Evolutionary conservation across 1,284 basidiomycete species (phyloP).

Genomic region (Apiotrichum siamense): DNA sequence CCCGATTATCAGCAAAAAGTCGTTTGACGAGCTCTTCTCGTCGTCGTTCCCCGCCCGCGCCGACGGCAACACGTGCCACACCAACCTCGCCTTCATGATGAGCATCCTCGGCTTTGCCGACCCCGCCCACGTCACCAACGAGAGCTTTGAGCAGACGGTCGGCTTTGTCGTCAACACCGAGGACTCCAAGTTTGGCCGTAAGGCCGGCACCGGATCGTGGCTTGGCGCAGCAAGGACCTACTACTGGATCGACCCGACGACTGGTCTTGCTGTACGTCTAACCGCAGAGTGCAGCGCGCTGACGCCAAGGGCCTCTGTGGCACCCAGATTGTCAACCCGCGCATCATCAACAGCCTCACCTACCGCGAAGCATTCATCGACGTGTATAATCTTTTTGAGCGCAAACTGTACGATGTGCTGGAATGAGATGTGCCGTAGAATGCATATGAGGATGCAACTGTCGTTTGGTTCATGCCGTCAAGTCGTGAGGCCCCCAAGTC

Average conservation of each 20-base stretch:
- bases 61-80: slow-evolving; percentile 5
- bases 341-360: not conserved
- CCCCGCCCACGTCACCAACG: slow-evolving; percentile 8
- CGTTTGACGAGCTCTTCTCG: slow-evolving; percentile 26
- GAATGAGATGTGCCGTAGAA: slow-evolving; percentile 1
- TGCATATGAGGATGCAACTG: not conserved
- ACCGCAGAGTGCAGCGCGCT: not conserved
- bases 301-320: slow-evolving; percentile 20
- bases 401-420: slow-evolving; percentile 28
- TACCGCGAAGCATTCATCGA: slow-evolving; percentile 21
- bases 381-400: slow-evolving; percentile 31
- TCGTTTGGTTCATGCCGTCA: not conserved
- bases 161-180: slow-evolving; percentile 10
- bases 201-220: slow-evolving; percentile 20
- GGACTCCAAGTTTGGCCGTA: slow-evolving; percentile 15
- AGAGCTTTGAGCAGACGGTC: slow-evolving; percentile 11
- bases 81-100: slow-evolving; percentile 11
- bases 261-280: slow-evolving; percentile 19
- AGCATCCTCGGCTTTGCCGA: slow-evolving; percentile 9
- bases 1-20: slow-evolving; percentile 22
- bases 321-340: slow-evolving; percentile 20
- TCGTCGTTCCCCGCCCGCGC: slow-evolving; percentile 13
- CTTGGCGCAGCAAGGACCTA: slow-evolving; percentile 23
- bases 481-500: too few species aligned
- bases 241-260: slow-evolving; percentile 24